Conservation (phyloP, 1,284 basidiomycete genomes). For the Trametes sp. region DNA sequence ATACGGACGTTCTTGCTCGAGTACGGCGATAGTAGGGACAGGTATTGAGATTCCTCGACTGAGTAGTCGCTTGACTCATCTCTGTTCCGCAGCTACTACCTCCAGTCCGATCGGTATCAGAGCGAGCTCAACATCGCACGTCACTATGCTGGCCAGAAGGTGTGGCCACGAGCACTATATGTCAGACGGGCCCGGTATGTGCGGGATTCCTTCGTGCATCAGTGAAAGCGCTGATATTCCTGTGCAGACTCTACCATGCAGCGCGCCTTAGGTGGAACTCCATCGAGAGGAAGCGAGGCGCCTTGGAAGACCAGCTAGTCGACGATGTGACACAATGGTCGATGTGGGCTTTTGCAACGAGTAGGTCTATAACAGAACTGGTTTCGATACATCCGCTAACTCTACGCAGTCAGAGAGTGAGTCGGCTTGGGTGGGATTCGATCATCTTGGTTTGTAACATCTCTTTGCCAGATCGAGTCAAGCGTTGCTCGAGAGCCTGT, state of each 20-base stretch:
- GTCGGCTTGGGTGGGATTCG: slow-evolving; percentile 34
- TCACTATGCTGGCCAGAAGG: slow-evolving; percentile 72
- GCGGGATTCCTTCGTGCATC: neutral
- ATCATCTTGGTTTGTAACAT: neutral
- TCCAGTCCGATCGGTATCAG: slow-evolving; percentile 67
- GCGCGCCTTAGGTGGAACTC: slow-evolving; percentile 76
- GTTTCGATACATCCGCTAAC: slow-evolving; percentile 13
- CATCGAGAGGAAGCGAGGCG: slow-evolving; percentile 74
- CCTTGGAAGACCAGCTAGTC: slow-evolving; percentile 79
- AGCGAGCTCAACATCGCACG: slow-evolving; percentile 69
- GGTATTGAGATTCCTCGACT: slow-evolving; percentile 44
- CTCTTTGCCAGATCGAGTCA: slow-evolving; percentile 58
- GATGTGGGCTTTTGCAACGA: slow-evolving; percentile 81
- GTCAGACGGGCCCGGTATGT: slow-evolving; percentile 68
- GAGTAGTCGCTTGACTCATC: neutral
- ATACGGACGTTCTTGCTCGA: slow-evolving; percentile 73
- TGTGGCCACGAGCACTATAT: slow-evolving; percentile 74
- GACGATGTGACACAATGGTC: slow-evolving; percentile 86
- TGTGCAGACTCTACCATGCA: slow-evolving; percentile 66
- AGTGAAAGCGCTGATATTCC: neutral
- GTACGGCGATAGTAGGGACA: slow-evolving; percentile 74
- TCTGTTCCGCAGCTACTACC: slow-evolving; percentile 54
- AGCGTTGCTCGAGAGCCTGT: slow-evolving; percentile 63
- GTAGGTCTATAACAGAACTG: slow-evolving; percentile 46
- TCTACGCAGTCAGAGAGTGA: slow-evolving; percentile 57